Evolutionary conservation across 208 protist species (phyloP).

Genomic region (Leishmania gerbilli): DNA sequence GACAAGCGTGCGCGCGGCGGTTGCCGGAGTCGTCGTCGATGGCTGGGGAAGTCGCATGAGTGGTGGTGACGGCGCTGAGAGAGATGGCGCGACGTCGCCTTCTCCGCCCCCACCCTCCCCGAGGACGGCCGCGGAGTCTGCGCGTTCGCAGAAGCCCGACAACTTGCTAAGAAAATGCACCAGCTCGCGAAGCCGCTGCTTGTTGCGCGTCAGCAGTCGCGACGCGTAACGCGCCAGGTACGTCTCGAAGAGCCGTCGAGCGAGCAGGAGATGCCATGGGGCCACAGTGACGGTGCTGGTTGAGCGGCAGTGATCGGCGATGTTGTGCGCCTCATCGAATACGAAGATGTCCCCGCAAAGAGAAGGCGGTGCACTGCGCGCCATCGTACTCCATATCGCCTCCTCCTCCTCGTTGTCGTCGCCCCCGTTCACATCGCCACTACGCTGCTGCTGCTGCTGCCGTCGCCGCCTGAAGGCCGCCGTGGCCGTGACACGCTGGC

Average conservation of each 20-base stretch:
- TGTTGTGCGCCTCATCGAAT: conserved; percentile 97
- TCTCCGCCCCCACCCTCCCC: background rate
- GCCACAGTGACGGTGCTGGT: conserved; percentile 66
- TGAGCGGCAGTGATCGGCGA: conserved; percentile 92
- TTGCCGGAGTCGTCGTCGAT: background rate
- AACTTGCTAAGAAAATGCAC: conserved; percentile 59
- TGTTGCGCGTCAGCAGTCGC: conserved; percentile 86
- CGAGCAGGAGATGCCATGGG: conserved; percentile 41
- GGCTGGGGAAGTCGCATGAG: background rate
- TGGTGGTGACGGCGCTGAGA: background rate
- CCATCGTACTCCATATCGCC: conserved; percentile 22
- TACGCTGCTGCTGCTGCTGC: background rate
- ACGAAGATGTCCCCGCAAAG: conserved; percentile 88
- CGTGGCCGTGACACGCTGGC: conserved; percentile 22
- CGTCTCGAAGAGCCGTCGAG: conserved; percentile 39
- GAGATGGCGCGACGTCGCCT: background rate
- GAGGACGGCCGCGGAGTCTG: background rate
- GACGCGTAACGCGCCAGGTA: conserved; percentile 81
- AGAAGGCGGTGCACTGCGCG: conserved; percentile 37
- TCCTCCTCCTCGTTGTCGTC: conserved; percentile 9
- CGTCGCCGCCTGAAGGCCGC: conserved; percentile 10
- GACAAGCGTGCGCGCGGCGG: conserved; percentile 2
- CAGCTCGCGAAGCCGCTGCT: conserved; percentile 89
- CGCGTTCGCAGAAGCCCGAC: background rate
- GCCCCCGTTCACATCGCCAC: background rate